Conservation (phyloP, 306 rosid genomes). For the Prunus armeniaca region DNA sequence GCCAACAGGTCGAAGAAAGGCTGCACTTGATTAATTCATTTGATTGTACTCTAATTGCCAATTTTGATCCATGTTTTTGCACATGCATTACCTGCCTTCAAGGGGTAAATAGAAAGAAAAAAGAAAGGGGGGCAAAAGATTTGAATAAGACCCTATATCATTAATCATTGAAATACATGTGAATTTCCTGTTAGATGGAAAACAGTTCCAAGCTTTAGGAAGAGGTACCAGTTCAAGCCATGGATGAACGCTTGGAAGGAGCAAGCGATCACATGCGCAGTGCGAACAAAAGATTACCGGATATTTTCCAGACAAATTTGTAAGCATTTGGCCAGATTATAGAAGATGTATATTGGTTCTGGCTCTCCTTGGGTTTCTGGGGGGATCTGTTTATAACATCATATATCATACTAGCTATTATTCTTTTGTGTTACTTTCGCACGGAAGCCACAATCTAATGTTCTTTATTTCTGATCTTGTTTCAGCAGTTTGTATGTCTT, state of each 20-base stretch:
- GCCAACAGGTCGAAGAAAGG: constrained; percentile 68
- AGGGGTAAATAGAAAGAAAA: constrained; percentile 26
- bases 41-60: constrained; percentile 19
- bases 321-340: background rate
- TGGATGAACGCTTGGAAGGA: background rate
- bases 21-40: constrained; percentile 67
- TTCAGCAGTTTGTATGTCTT: too few species aligned
- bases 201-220: background rate
- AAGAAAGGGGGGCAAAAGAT: background rate
- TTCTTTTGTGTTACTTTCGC: background rate
- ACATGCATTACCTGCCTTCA: constrained; percentile 28
- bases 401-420: background rate
- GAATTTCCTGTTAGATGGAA: background rate
- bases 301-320: background rate
- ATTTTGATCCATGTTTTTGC: constrained; percentile 34
- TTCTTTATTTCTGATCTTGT: too few species aligned
- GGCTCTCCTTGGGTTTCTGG: background rate
- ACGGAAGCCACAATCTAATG: too few species aligned
- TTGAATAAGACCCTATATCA: background rate
- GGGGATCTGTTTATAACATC: background rate
- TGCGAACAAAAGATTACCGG: background rate
- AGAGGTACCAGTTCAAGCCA: constrained; percentile 1
- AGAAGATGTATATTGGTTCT: background rate
- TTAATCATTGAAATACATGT: background rate
- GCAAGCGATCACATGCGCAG: background rate